Base-by-base conservation (phyloP, 495 filamentous ascomycete genomes). In the Corynascus novoguineensis region DNA sequence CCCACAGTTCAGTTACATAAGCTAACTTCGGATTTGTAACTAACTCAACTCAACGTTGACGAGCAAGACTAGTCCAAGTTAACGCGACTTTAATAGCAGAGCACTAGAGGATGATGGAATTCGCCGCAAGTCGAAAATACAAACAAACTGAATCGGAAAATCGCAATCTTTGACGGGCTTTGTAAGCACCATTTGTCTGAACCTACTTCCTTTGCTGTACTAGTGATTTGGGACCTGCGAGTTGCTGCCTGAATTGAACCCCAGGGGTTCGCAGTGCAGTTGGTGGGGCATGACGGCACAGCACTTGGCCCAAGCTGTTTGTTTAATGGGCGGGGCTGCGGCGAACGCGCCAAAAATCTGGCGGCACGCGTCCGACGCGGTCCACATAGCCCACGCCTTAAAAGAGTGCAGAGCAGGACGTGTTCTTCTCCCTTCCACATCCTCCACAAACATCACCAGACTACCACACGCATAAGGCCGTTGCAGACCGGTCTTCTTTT, bases 301-400 rank as follows among this genome's bases (percentile, higher is more conserved):
- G 22, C 22, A 14, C n/a, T 1, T 34, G 49, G 54, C 34, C 50
- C 54, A 9, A 29, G 51, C 55, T 46, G 59, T 53, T 61, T 58
- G 55, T 61, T 62, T 62, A 58, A 62, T 58, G 46, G 60, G 50
- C 53, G 53, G 60, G 59, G 60, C 49, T 50, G 42, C 31, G 19
- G 35, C 45, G 55, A n/a, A 58, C 55, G 50, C 60, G 60, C 55
- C 55, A 54, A 56, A 61, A 58, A 37, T 54, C 51, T 55, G 50
- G 27, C 29, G 35, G 37, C 21, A 53, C 60, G 59, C 53, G 53
- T 61, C 44, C 5, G 46, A 58, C 60, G 60, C 60, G 60, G 34
- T 62, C 60, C 60, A 58, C 59, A 58, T 53, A 31, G 27, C 47
- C 45, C 31, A 21, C 53, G 12, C 25, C 60, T 50, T 62, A 55